Base-by-base conservation (phyloP, 2,329 filamentous ascomycete species). In the Alternaria ventricosa region DNA sequence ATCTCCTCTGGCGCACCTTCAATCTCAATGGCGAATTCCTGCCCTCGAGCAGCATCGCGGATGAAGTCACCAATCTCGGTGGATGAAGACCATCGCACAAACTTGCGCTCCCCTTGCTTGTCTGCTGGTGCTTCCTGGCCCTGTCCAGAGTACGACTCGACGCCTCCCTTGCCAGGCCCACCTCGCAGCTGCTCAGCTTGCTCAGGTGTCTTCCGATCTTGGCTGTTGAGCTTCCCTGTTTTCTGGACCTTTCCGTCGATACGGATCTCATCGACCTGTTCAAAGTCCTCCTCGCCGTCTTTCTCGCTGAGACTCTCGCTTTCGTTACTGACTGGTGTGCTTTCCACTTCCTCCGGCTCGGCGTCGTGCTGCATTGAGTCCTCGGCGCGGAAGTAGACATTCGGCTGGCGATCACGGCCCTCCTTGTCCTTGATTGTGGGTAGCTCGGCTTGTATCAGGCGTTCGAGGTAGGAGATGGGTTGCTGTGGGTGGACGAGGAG, bases 31-130 rank as follows among this genome's bases (percentile, higher is more conserved):
- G 91, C 89, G 75, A 97, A 97, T 75, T 97, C 93, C 58, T 92
- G 89, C 0, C 92, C 92, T 4, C 92, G 86, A 0, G 94, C 92
- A 0, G 94, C 94, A 76, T 97, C 94, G 9, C 93, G 89, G 68
- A 97, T 96, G 75, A 97, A 97, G 81, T 97, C 94, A 10, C 94
- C 94, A 30, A 97, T 91, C 77, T 97, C 94, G 1, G 94, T 97
- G 28, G 90, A 92, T 45, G 89, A 89, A 47, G 91, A 94, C 94
- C 94, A 97, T 28, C 93, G 89, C 3, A 97, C 92, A 83, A 95
- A 96, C 57, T 88, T 87, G 60, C 85, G 82, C 25, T 86, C 82
- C 41, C 86, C 82, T 1, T 77, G 71, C 66, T 76, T 76, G 55
- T 78, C 71, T 0, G 72, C 49, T 6, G 75, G 69, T 7, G 77